These are phyloP conservation scores for Suillus placidus DNA, from an alignment of 768 basidiomycete species.

Conservation along the genomic window DNA sequence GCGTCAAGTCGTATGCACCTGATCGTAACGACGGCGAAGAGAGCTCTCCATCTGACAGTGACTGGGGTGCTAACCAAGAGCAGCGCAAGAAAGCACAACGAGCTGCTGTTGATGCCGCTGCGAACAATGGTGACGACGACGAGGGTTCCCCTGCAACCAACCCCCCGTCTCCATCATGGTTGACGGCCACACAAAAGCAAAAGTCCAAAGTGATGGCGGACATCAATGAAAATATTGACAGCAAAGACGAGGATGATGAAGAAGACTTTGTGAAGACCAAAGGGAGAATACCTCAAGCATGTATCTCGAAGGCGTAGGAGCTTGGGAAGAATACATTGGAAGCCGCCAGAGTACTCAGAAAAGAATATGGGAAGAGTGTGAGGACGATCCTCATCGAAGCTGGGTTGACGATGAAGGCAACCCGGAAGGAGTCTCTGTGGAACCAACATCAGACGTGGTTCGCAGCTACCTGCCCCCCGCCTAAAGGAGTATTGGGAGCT, in stretches of 20 bases:
- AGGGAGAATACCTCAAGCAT: not conserved
- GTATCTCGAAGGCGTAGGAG: not conserved
- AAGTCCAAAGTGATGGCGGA: not conserved
- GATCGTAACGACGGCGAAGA: not conserved
- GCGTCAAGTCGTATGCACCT: not conserved
- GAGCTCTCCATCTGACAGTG: not conserved
- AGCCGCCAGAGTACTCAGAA: not conserved
- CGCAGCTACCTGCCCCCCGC: not conserved
- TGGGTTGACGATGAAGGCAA: not conserved
- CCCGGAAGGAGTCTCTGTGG: not conserved
- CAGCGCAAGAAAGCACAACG: not conserved
- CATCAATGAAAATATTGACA: not conserved
- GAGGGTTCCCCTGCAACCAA: not conserved
- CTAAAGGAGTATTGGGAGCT: not conserved
- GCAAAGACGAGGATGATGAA: not conserved
- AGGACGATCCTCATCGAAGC: slow-evolving; percentile 4
- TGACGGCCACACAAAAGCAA: not conserved
- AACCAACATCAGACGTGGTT: slow-evolving; percentile 3
- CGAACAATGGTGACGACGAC: not conserved
- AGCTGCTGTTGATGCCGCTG: not conserved
- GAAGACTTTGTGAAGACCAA: slow-evolving; percentile 1
- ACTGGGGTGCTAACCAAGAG: not conserved
- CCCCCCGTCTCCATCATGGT: not conserved
- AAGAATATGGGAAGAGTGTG: slow-evolving; percentile 4
- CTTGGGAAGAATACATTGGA: not conserved